Conservation (phyloP, 164 flowering plant species). For the Warburgia ugandensis region DNA sequence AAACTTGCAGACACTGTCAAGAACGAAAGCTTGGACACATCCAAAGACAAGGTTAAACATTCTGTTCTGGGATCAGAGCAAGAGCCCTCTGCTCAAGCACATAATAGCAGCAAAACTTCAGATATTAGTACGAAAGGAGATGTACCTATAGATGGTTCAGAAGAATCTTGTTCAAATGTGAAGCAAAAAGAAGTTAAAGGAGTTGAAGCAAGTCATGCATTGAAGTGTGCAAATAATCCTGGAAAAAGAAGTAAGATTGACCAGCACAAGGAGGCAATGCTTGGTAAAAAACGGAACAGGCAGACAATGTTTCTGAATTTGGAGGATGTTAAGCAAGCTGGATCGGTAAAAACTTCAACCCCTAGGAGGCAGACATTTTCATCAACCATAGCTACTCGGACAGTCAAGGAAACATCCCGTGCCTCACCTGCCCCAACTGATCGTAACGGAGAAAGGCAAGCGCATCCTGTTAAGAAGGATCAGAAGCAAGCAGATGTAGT, state of each 20-base stretch:
- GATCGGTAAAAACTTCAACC: conserved; percentile 59
- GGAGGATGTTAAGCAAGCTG: conserved; percentile 92
- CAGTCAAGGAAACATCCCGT: conserved; percentile 57
- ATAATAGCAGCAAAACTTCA: conserved; percentile 16
- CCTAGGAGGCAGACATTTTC: conserved; percentile 66
- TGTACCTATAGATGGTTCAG: conserved; percentile 30
- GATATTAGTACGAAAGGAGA: conserved; percentile 34
- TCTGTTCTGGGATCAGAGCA: conserved; percentile 26
- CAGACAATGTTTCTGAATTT: conserved; percentile 85
- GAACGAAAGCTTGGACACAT: conserved; percentile 8
- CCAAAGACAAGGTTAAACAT: conserved; percentile 23
- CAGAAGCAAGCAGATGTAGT: conserved; percentile 45
- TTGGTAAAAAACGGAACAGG: conserved; percentile 81
- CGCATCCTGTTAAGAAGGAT: conserved; percentile 36
- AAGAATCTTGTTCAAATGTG: conserved; percentile 31
- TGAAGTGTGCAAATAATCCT: conserved; percentile 54
- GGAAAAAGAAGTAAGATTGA: conserved; percentile 73
- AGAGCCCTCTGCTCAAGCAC: conserved; percentile 25
- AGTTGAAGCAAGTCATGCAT: conserved; percentile 65
- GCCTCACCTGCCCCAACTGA: conserved; percentile 36
- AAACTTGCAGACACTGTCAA: conserved; percentile 14
- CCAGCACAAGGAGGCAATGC: conserved; percentile 76
- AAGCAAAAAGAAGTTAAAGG: conserved; percentile 65
- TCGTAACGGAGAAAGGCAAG: conserved; percentile 51
- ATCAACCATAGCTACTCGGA: conserved; percentile 43